Conservation (phyloP, 306 rosid species). For the Medicago arabica region DNA sequence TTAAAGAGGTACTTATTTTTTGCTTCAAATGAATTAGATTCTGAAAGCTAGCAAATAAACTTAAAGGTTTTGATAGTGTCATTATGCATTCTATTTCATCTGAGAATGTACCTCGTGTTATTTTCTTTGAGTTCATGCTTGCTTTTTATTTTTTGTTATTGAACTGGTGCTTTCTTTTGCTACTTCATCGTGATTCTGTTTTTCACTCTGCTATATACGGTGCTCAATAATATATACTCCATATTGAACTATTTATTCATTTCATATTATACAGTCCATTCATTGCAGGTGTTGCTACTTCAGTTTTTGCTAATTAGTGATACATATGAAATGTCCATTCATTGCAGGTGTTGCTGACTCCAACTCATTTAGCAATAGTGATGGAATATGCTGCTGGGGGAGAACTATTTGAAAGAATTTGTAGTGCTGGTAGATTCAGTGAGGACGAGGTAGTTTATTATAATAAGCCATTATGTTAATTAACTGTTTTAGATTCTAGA, state of each 20-base stretch:
- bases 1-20: slow-evolving; percentile 71
- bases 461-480: slow-evolving; percentile 39
- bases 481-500: slow-evolving; percentile 35
- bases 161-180: too few relatives aligned
- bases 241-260: too few relatives aligned
- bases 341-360: slow-evolving; percentile 77
- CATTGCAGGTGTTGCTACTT: too few relatives aligned
- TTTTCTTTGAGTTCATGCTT: neutral
- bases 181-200: neutral
- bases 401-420: slow-evolving; percentile 92
- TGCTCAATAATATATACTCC: too few relatives aligned
- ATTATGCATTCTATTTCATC: neutral
- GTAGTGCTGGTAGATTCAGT: slow-evolving; percentile 94
- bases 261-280: too few relatives aligned
- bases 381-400: slow-evolving; percentile 99
- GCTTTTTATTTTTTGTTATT: neutral
- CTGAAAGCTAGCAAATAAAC: too few relatives aligned
- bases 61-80: neutral
- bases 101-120: too few relatives aligned
- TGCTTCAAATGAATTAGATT: neutral
- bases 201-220: too few relatives aligned
- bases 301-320: slow-evolving; percentile 1
- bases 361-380: slow-evolving; percentile 88
- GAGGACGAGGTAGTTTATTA: slow-evolving; percentile 84
- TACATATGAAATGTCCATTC: slow-evolving; percentile 11